Conservation (phyloP, 768 basidiomycete species). For the Leccinum fibrillosum region DNA sequence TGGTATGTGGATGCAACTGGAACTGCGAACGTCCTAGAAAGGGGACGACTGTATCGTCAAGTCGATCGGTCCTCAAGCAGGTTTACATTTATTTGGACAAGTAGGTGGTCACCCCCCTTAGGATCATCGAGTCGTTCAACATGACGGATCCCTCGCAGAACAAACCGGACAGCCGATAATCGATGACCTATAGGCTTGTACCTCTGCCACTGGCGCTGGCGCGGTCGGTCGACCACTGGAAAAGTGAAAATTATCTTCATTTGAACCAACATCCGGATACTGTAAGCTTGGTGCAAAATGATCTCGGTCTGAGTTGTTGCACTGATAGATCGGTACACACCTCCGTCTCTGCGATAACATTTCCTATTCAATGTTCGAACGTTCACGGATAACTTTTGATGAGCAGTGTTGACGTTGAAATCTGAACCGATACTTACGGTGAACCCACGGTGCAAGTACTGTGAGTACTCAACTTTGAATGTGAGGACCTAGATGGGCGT, state of each 20-base stretch:
- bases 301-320: background rate
- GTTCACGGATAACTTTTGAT: too few species aligned
- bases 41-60: too few species aligned
- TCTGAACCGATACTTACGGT: too few species aligned
- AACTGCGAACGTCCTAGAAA: too few species aligned
- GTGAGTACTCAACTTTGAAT: background rate
- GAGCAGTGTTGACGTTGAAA: too few species aligned
- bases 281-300: background rate
- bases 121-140: background rate
- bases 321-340: background rate
- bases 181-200: background rate
- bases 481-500: background rate
- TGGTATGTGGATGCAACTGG: too few species aligned
- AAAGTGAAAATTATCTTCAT: background rate
- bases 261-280: background rate
- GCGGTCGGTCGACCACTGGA: too few species aligned
- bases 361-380: background rate
- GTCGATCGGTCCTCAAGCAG: too few species aligned
- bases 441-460: too few species aligned
- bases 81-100: too few species aligned
- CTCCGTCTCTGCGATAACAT: background rate
- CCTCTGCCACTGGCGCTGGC: background rate
- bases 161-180: too few species aligned
- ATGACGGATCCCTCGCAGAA: background rate
- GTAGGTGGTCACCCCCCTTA: too few species aligned